A percentile compares a stretch with the other conserved stretches of the same genome.
Evolutionary conservation across 371 early-diverging fungal genomes (phyloP).

Genomic region (Circinella minor): DNA sequence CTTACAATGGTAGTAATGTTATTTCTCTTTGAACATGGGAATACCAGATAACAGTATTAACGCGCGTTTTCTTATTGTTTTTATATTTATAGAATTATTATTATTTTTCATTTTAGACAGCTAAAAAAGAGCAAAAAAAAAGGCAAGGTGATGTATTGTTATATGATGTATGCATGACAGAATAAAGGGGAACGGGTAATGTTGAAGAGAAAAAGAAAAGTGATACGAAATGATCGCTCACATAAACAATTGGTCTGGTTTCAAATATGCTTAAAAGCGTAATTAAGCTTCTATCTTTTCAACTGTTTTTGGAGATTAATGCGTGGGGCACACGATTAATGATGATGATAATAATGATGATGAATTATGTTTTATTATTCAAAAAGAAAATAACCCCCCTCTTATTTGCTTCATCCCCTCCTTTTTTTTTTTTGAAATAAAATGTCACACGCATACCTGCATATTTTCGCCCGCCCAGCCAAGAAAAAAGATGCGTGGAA

Average conservation of each 20-base stretch:
- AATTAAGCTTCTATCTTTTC: not conserved
- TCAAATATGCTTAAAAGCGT: constrained; percentile 16
- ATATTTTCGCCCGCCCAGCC: constrained; percentile 29
- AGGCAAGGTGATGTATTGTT: not conserved
- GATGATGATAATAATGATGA: not conserved
- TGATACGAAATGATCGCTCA: constrained; percentile 9
- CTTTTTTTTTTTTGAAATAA: constrained; percentile 13
- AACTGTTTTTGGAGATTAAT: not conserved
- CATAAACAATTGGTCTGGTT: constrained; percentile 23
- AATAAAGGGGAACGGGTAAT: too few relatives aligned
- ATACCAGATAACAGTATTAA: too few relatives aligned
- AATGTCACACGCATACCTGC: constrained; percentile 29
- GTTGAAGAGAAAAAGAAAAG: not conserved
- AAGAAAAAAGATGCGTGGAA: constrained; percentile 20
- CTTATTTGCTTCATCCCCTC: not conserved
- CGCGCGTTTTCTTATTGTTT: too few relatives aligned
- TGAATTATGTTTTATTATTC: too few relatives aligned
- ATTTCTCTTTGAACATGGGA: too few relatives aligned
- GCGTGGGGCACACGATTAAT: not conserved
- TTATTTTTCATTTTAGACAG: too few relatives aligned
- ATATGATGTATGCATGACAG: too few relatives aligned
- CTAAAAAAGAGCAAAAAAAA: not conserved
- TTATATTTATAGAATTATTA: too few relatives aligned
- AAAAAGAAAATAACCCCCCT: not conserved
- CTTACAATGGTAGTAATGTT: too few relatives aligned